Evolutionary conservation across 2,329 filamentous ascomycete genomes (phyloP).

Genomic region (Rasamsonia emersonii): DNA sequence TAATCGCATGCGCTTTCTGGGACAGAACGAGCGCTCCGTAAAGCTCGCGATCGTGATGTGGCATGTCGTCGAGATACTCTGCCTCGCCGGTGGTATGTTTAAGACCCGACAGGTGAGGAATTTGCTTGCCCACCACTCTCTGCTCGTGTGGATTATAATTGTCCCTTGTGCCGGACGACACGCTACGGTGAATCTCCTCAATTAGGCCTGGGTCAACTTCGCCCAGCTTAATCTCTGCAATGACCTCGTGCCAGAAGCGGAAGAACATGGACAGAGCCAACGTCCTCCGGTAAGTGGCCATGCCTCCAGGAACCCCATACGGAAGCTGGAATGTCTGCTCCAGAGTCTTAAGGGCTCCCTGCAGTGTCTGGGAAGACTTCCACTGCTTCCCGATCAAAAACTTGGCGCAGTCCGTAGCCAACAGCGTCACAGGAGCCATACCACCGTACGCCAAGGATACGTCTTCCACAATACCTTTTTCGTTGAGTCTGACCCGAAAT

Average conservation of each 20-base stretch:
- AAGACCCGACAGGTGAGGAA: constrained; percentile 70
- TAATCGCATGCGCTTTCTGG: constrained; percentile 69
- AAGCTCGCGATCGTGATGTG: constrained; percentile 67
- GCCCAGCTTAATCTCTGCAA: constrained; percentile 49
- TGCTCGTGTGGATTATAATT: constrained; percentile 61
- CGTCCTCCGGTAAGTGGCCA: constrained; percentile 92
- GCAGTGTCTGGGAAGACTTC: constrained; percentile 71
- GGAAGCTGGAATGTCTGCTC: constrained; percentile 79
- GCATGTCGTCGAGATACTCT: constrained; percentile 84
- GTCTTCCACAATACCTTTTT: constrained; percentile 60
- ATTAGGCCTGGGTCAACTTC: constrained; percentile 61
- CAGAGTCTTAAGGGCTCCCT: constrained; percentile 83
- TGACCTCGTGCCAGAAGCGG: constrained; percentile 78
- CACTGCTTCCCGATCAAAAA: constrained; percentile 72
- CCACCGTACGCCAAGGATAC: constrained; percentile 84
- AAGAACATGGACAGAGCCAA: constrained; percentile 93
- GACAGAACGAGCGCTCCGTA: constrained; percentile 74
- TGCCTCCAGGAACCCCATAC: constrained; percentile 89
- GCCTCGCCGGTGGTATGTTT: constrained; percentile 83
- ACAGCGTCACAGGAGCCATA: constrained; percentile 87
- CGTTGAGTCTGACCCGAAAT: constrained; percentile 62
- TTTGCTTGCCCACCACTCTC: constrained; percentile 68
- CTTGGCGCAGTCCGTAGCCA: constrained; percentile 66
- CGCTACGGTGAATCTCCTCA: constrained; percentile 70
- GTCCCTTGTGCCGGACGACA: constrained; percentile 70